phyloP scores from a whole-genome alignment of 495 filamentous ascomycete genomes.

The Daldinia loculata region DNA sequence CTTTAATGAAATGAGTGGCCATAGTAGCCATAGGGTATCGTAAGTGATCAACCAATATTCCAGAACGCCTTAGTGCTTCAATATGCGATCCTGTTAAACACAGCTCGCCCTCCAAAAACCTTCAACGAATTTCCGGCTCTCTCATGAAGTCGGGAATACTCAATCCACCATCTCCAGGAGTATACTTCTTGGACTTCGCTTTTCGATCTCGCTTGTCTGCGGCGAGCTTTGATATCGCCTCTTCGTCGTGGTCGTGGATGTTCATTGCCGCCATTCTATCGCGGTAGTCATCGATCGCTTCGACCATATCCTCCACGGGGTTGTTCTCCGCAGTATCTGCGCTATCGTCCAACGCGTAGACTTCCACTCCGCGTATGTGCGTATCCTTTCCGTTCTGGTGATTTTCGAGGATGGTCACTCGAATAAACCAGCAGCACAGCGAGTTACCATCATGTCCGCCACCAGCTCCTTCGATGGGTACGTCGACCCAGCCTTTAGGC shows the following conservation, averaged over 20 bases:
- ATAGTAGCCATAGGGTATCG: constrained; percentile 30
- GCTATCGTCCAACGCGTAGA: constrained; percentile 78
- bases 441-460: constrained; percentile 70
- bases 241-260: constrained; percentile 46
- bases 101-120: not conserved
- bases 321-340: constrained; percentile 44
- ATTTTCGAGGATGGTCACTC: constrained; percentile 89
- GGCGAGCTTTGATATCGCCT: constrained; percentile 30
- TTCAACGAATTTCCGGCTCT: constrained; percentile 56
- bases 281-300: constrained; percentile 38
- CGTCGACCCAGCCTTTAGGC: constrained; percentile 89
- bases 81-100: constrained; percentile 1
- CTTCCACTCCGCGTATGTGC: constrained; percentile 91
- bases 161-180: constrained; percentile 46
- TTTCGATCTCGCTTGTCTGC: constrained; percentile 28
- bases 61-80: constrained; percentile 26
- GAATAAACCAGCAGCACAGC: constrained; percentile 83
- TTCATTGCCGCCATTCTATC: constrained; percentile 31
- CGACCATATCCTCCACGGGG: constrained; percentile 45
- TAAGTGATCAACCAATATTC: constrained; percentile 17
- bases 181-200: constrained; percentile 39
- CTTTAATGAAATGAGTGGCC: constrained; percentile 7
- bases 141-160: constrained; percentile 55
- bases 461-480: constrained; percentile 75
- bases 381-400: constrained; percentile 99